Base-by-base conservation (phyloP, 495 filamentous ascomycete genomes). In the Daldinia concentrica region DNA sequence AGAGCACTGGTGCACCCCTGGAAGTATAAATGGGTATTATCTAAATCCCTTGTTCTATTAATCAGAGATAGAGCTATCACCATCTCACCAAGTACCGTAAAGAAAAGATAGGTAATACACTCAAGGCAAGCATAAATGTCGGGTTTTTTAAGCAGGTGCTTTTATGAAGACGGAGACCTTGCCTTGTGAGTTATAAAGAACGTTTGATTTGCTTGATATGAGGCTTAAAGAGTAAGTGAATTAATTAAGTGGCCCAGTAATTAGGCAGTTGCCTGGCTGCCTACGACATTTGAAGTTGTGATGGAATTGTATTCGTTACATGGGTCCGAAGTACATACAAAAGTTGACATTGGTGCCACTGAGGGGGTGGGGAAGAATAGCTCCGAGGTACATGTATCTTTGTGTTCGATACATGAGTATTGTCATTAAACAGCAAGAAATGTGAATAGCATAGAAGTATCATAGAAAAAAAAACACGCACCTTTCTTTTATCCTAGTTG, bases 81-180 rank as follows among this genome's bases (percentile, higher is more conserved):
- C 43, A 48, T 48, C 19, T 48, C 19, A 48, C 43, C 1, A 22
- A 3, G 26, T 30, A 30, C 12, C 14, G 50, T 29, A n/a, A n/a
- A 30, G 12, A 27, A 24, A 17, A 30, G 50, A 14, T 36, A 30
- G 50, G 8, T 36, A 36, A 50, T 56, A 48, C 51, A 34, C 54
- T 59, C 30, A 56, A 64, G 51, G 43, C 15, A 11, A 64, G 19
- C 39, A 32, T n/a, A 27, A 37, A 56, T 45, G 24, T 24, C 15
- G 37, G 26, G 27, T 43, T 45, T 37, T 17, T 36, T 29, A 30
- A 50, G 12, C 12, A 48, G 41, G 19, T 29, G 6, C 30, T 27
- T 12, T 14, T 29, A 64, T 48, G 14, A 56, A 14, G 26, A 30
- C 8, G 36, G 7, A 41, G 2, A 14, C 8, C 11, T 41, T 41